Evolutionary conservation across 768 basidiomycete genomes (phyloP).

Genomic region (Suillus fuscotomentosus): DNA sequence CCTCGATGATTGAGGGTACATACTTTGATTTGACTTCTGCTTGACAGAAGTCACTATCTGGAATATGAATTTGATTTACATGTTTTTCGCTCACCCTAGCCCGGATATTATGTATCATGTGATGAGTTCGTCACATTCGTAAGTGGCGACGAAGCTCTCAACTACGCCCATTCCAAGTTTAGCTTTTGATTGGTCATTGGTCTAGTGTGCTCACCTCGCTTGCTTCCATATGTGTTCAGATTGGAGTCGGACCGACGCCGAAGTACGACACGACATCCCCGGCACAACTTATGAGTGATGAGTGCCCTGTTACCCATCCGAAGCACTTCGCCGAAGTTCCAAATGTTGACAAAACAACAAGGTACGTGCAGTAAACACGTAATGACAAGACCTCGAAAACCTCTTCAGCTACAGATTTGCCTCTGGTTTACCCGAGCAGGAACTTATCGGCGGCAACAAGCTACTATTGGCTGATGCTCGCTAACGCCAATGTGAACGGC

Average conservation of each 20-base stretch:
- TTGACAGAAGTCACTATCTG: neutral
- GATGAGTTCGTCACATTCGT: neutral
- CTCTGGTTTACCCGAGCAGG: neutral
- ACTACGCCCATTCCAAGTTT: neutral
- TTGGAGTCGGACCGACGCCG: neutral
- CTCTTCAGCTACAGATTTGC: neutral
- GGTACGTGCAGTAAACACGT: neutral
- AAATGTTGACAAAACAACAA: neutral
- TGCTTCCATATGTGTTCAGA: neutral
- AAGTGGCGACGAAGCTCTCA: neutral
- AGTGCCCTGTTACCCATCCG: neutral
- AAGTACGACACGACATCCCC: neutral
- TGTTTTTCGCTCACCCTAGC: neutral
- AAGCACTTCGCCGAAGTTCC: neutral
- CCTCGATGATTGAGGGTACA: neutral
- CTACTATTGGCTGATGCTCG: neutral
- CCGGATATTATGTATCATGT: neutral
- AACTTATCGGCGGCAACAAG: neutral
- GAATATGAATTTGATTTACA: neutral
- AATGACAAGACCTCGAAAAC: neutral
- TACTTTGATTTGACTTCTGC: neutral
- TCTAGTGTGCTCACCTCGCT: neutral
- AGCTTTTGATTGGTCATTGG: neutral
- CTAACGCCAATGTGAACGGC: neutral
- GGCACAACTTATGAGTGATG: neutral